Evolutionary conservation across 2,329 filamentous ascomycete species (phyloP).

Genomic region (Aspergillus uvarum): DNA sequence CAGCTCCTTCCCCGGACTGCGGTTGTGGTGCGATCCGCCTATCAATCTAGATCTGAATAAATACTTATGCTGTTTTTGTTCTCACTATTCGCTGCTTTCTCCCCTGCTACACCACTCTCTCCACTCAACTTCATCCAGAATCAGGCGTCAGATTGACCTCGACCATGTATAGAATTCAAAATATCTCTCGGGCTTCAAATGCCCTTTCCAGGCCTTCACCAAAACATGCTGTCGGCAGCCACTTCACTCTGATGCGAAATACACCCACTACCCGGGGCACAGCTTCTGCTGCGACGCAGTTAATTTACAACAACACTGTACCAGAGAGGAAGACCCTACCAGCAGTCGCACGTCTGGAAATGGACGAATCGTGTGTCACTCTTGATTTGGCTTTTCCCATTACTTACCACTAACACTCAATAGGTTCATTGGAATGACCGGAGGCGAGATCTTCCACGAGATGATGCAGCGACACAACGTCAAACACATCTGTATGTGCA

Average conservation of each 20-base stretch:
- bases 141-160: not conserved
- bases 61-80: not conserved
- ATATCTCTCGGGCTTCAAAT: not conserved
- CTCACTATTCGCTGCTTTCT: not conserved
- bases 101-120: not conserved
- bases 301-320: not conserved
- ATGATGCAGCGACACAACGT: slow-evolving; percentile 88
- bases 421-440: slow-evolving; percentile 82
- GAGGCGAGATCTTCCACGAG: slow-evolving; percentile 89
- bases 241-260: not conserved
- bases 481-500: slow-evolving; percentile 67
- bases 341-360: not conserved
- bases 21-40: not conserved
- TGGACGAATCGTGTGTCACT: not conserved
- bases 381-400: not conserved
- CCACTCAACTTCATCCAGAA: not conserved
- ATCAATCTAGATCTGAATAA: not conserved
- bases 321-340: not conserved
- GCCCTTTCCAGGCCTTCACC: not conserved
- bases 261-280: not conserved
- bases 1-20: not conserved
- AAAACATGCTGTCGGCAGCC: not conserved
- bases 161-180: not conserved
- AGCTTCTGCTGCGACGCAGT: not conserved
- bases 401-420: not conserved